Base-by-base conservation (phyloP, 148 eudicot species). In the Bassia scoparia region DNA sequence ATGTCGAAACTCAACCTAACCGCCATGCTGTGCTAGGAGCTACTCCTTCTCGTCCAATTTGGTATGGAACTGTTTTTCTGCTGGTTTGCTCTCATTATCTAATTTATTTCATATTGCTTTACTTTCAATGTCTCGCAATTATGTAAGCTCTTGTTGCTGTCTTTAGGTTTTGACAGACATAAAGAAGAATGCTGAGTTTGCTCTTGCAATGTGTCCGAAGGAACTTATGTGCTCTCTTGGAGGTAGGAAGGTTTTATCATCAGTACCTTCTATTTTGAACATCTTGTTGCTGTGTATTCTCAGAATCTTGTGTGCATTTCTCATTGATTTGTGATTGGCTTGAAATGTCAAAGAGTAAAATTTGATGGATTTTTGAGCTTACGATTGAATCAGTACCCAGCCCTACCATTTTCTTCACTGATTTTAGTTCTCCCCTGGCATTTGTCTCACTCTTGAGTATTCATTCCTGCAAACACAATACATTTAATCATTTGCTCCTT, bases 101-200 rank as follows among this genome's bases (percentile, higher is more conserved):
- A n/a, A n/a, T 58, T 72, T 74, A 3, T 48, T 10, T n/a, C n/a
- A n/a, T 23, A 33, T 41, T 34, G 5, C 7, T 29, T 34, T 61
- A 41, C 59, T 55, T 70, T 15, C 12, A 5, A 46, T 41, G 20
- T 18, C n/a, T 31, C 48, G 68, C 54, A n/a, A 38, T 63, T 24
- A 29, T 68, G 35, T 29, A 60, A 8, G 43, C 20, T 56, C 14
- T 63, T 52, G 27, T 61, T 67, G 26, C 68, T 34, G 44, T 66
- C n/a, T n/a, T 67, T 73, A 95, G 99, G 84, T 95, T 49, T 78
- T 95, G 84, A 84, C 93, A 31, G 96, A 46, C 99, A 95, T 80
- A 81, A 87, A 75, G 99, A 95, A n/a, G n/a, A 91, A 95, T 81
- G 99, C 97, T 2, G 99, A 95, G 83, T 95, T 84, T 87, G 99